Conservation (phyloP, 164 flowering plant genomes). For the Echeveria elegans region DNA sequence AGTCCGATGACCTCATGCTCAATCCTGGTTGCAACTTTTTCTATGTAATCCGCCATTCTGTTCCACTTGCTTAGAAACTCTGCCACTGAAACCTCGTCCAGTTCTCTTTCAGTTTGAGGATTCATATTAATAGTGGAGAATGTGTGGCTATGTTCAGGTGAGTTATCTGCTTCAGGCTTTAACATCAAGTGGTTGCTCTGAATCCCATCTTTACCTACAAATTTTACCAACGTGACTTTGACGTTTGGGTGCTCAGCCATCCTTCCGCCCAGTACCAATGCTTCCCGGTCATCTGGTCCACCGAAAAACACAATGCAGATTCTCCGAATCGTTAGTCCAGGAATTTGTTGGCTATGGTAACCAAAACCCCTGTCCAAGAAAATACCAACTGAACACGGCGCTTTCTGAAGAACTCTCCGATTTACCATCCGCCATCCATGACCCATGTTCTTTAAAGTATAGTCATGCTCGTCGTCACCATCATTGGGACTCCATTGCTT, state of each 20-base stretch:
- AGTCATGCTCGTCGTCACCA: constrained; percentile 13
- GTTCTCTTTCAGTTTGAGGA: neutral
- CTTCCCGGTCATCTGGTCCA: too few relatives aligned
- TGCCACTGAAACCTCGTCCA: neutral
- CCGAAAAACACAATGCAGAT: too few relatives aligned
- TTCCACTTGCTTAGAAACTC: neutral
- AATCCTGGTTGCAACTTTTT: neutral
- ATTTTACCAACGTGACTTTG: too few relatives aligned
- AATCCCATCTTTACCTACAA: too few relatives aligned
- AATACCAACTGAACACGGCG: neutral
- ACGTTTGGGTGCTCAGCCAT: too few relatives aligned
- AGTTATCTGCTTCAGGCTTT: neutral
- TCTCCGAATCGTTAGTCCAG: too few relatives aligned
- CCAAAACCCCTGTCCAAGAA: too few relatives aligned
- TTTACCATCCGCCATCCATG: constrained; percentile 51
- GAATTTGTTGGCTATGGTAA: too few relatives aligned
- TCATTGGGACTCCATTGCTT: constrained; percentile 28
- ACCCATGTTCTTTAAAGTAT: constrained; percentile 32
- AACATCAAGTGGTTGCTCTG: neutral
- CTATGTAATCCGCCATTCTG: neutral
- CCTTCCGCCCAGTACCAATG: too few relatives aligned
- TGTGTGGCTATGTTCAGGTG: neutral
- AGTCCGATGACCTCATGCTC: neutral
- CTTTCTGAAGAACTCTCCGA: constrained; percentile 32
- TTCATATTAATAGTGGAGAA: neutral